Evolutionary conservation across 306 rosid genomes (phyloP).

Genomic region (Sechiopsis laciniata): DNA sequence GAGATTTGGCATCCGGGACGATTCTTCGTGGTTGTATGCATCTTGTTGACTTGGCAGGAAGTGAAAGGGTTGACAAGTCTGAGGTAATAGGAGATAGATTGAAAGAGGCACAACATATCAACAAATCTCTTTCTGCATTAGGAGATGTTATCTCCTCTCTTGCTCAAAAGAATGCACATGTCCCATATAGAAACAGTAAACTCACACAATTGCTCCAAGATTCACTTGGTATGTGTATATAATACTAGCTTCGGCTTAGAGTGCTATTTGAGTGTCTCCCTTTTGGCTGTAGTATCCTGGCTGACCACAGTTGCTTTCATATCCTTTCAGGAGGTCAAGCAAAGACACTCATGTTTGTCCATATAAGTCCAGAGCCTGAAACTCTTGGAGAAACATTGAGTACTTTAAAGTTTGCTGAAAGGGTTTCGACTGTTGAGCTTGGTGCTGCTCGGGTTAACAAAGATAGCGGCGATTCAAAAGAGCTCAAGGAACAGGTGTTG

Average conservation of each 20-base stretch:
- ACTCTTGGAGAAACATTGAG: constrained; percentile 82
- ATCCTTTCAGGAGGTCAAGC: constrained; percentile 70
- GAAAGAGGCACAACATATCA: constrained; percentile 95
- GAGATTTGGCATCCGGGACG: constrained; percentile 56
- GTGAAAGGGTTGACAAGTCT: constrained; percentile 93
- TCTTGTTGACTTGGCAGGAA: constrained; percentile 95
- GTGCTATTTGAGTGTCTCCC: neutral
- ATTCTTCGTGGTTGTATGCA: constrained; percentile 80
- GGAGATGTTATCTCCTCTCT: constrained; percentile 96
- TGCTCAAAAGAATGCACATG: constrained; percentile 75
- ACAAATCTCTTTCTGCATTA: constrained; percentile 90
- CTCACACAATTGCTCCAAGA: constrained; percentile 96
- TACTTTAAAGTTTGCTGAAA: constrained; percentile 91
- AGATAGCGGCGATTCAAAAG: constrained; percentile 62
- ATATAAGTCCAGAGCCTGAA: constrained; percentile 79
- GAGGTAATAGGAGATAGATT: constrained; percentile 91
- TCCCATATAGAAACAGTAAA: constrained; percentile 92
- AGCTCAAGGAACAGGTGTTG: constrained; percentile 75
- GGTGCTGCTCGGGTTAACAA: constrained; percentile 77
- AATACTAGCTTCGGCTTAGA: neutral
- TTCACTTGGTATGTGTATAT: constrained; percentile 60
- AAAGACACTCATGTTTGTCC: constrained; percentile 93
- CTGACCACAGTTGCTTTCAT: neutral
- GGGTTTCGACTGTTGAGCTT: constrained; percentile 79
- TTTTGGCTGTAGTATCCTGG: neutral